phyloP scores from a whole-genome alignment of 768 basidiomycete genomes.

The Naganishia friedmannii region DNA sequence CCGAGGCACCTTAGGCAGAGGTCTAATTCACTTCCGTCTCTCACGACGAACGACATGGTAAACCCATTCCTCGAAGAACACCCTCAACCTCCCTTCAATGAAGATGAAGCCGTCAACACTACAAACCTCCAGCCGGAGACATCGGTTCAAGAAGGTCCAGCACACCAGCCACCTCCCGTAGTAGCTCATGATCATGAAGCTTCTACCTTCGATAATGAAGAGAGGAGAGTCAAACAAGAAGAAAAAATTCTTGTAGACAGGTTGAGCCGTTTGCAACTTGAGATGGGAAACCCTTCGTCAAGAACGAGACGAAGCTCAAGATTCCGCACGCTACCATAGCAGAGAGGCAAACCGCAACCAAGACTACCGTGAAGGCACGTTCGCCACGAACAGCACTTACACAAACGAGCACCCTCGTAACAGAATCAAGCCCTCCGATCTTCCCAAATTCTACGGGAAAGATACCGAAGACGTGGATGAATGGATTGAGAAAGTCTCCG shows the following conservation, averaged over 20 bases:
- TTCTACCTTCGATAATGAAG: not conserved
- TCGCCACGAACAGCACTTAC: not conserved
- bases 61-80: not conserved
- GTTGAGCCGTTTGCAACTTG: not conserved
- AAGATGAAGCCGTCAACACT: no score
- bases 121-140: no score
- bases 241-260: not conserved
- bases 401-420: not conserved
- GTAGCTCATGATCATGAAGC: not conserved
- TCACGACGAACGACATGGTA: not conserved
- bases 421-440: slow-evolving; percentile 26
- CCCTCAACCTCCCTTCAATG: not conserved
- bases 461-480: slow-evolving; percentile 16
- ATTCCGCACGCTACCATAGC: not conserved
- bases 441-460: slow-evolving; percentile 24
- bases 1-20: not conserved
- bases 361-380: not conserved
- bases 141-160: no score
- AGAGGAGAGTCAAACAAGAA: no score
- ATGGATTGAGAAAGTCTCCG: slow-evolving; percentile 1
- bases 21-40: not conserved
- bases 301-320: not conserved
- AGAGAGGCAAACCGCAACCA: not conserved
- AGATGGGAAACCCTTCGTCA: not conserved
- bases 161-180: no score